Percentiles rank a stretch among this genome's conserved stretches.
phyloP scores from a whole-genome alignment of 345 rosid species.

The Hevea brasiliensis region DNA sequence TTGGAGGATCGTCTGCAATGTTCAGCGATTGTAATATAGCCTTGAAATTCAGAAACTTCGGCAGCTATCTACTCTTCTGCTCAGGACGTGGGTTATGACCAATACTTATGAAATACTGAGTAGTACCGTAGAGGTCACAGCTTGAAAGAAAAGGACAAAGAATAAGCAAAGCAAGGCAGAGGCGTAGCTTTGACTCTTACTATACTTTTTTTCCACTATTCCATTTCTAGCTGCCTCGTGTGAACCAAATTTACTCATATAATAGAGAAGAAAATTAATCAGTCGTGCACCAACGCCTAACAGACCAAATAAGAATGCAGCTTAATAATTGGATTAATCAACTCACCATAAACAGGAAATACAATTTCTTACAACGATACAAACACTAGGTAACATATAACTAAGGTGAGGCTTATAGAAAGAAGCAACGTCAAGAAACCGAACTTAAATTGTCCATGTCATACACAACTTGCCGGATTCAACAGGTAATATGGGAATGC shows the following conservation, averaged over 20 bases:
- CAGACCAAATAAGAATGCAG: too few relatives aligned
- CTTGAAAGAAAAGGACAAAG: too few relatives aligned
- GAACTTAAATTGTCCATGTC: background rate
- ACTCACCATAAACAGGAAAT: background rate
- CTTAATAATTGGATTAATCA: too few relatives aligned
- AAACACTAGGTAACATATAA: background rate
- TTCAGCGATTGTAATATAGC: too few relatives aligned
- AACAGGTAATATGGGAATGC: background rate
- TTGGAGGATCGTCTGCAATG: too few relatives aligned
- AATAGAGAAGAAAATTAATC: background rate
- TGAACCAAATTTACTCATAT: background rate
- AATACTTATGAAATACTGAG: too few relatives aligned
- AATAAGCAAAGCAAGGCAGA: too few relatives aligned
- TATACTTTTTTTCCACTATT: background rate
- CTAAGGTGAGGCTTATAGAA: background rate
- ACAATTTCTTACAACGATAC: background rate
- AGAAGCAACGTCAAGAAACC: background rate
- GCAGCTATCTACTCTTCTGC: too few relatives aligned
- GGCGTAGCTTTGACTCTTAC: background rate
- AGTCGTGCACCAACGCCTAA: background rate
- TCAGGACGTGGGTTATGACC: background rate
- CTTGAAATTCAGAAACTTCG: too few relatives aligned
- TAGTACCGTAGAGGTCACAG: too few relatives aligned
- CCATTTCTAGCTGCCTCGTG: background rate
- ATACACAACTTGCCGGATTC: background rate